A percentile compares a stretch with the other conserved stretches of the same genome.
Evolutionary conservation across 495 filamentous ascomycete genomes (phyloP).

Genomic region (Terfezia boudieri): DNA sequence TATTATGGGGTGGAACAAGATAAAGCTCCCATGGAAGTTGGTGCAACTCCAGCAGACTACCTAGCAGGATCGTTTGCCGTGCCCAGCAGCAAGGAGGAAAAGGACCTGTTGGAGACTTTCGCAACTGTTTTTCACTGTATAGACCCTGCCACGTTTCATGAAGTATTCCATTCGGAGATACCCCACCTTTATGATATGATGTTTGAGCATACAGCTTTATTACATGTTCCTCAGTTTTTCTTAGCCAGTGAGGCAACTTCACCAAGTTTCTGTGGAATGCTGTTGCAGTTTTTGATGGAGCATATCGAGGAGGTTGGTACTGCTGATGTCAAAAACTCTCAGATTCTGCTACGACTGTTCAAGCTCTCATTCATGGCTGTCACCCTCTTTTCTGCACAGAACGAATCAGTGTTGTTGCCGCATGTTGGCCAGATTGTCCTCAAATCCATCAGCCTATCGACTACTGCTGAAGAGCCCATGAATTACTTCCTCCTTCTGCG

Average conservation of each 20-base stretch:
- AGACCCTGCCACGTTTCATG: constrained; percentile 93
- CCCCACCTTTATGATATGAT: constrained; percentile 92
- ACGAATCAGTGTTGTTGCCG: constrained; percentile 83
- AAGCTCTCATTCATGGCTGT: constrained; percentile 99
- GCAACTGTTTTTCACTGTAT: constrained; percentile 97
- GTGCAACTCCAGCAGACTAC: constrained; percentile 41
- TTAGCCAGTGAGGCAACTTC: constrained; percentile 93
- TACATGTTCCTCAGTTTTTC: constrained; percentile 95
- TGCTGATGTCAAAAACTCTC: constrained; percentile 67
- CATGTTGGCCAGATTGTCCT: constrained; percentile 94
- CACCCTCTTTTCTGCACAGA: constrained; percentile 79
- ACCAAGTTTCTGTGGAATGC: constrained; percentile 93
- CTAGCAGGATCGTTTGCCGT: constrained; percentile 84
- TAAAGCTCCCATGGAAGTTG: constrained; percentile 38
- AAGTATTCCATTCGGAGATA: constrained; percentile 94
- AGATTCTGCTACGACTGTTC: constrained; percentile 82
- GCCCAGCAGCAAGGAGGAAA: constrained; percentile 83
- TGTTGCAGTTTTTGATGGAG: constrained; percentile 90
- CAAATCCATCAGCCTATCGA: constrained; percentile 84
- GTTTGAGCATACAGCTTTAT: constrained; percentile 80
- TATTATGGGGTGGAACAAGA: constrained; percentile 77
- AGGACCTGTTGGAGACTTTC: constrained; percentile 91
- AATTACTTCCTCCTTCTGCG: constrained; percentile 92
- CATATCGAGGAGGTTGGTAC: constrained; percentile 87
- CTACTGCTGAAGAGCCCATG: constrained; percentile 89